Evolutionary conservation across 805 yeast genomes (phyloP).

Genomic region (Saccharomycopsis selenospora): DNA sequence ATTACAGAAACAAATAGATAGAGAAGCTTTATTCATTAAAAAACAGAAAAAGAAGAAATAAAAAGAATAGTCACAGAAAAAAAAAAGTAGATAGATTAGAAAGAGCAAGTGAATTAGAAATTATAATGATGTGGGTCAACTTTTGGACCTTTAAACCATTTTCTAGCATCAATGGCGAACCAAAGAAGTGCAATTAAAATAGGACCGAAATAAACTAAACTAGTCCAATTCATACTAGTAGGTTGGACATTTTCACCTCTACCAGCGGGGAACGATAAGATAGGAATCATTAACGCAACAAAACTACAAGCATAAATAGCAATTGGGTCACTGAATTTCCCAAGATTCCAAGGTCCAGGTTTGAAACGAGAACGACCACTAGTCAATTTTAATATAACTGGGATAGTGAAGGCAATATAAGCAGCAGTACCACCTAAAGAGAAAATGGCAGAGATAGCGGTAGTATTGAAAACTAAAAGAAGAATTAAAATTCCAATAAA

Average conservation of each 20-base stretch:
- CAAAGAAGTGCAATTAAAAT: slow-evolving; percentile 43
- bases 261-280: slow-evolving; percentile 7
- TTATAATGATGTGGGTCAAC: slow-evolving; percentile 27
- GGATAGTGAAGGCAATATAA: slow-evolving; percentile 37
- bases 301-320: slow-evolving; percentile 47
- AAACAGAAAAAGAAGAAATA: too few species aligned
- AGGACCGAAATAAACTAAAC: slow-evolving; percentile 56
- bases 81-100: too few species aligned
- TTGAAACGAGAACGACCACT: slow-evolving; percentile 37
- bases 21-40: too few species aligned
- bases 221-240: slow-evolving; percentile 59
- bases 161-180: slow-evolving; percentile 50
- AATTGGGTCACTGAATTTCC: slow-evolving; percentile 40
- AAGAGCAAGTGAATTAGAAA: too few species aligned
- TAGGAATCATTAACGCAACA: slow-evolving; percentile 56
- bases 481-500: slow-evolving; percentile 33
- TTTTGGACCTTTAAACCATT: slow-evolving; percentile 56
- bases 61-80: too few species aligned
- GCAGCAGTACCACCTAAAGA: slow-evolving; percentile 38
- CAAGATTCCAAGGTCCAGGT: slow-evolving; percentile 66
- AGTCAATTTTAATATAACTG: slow-evolving; percentile 34
- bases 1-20: too few species aligned
- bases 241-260: slow-evolving; percentile 26
- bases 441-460: slow-evolving; percentile 40
- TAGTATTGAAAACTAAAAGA: slow-evolving; percentile 33